Evolutionary conservation across 495 filamentous ascomycete genomes (phyloP), one percentile per base, ranked within the genome.

Genomic region (Lasiosphaeria miniovina): DNA sequence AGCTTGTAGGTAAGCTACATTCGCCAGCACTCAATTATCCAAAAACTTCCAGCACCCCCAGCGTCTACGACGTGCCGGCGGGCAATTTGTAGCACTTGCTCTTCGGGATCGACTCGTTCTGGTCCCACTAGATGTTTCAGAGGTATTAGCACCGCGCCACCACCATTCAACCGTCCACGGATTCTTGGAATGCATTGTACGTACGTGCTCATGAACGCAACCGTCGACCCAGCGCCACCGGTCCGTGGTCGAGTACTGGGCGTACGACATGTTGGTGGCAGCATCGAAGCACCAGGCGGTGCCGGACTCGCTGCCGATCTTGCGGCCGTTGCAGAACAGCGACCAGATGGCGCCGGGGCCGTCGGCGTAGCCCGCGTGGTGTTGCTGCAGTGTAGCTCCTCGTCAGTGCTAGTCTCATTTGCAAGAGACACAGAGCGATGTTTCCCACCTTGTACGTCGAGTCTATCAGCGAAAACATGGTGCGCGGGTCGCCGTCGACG

Each of bases 251-350:
- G 72, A 74, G 63, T 79, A 79, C 56, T 64, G 66, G 0, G 77
- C 75, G 52, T 76, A 79, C 45, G 74, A 77, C 77, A 79, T 79
- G 65, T 78, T 78, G 2, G 77, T 79, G 65, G 64, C 71, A 17
- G 74, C 69, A 57, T 76, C 76, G 53, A 77, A 79, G 61, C 75
- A 79, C 74, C 75, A 77, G 8, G 63, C 46, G 4, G 75, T 79
- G 64, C 60, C 72, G 40, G 54, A 6, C 55, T 79, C 75, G 51
- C 45, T 74, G 45, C 72, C 76, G n/a, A 76, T 65, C 54, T 71
- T 74, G 12, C 57, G 69, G 0, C 76, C 76, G 50, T 54, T 68
- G 68, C 76, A 79, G 68, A 79, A 79, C 34, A 79, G 61, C 14
- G 63, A 51, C 76, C 76, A 79, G 57, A 77, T 79, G 6, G 59